These are phyloP conservation scores for Haplographium delicatum DNA, from an alignment of 495 filamentous ascomycete species.

Conservation along the genomic window DNA sequence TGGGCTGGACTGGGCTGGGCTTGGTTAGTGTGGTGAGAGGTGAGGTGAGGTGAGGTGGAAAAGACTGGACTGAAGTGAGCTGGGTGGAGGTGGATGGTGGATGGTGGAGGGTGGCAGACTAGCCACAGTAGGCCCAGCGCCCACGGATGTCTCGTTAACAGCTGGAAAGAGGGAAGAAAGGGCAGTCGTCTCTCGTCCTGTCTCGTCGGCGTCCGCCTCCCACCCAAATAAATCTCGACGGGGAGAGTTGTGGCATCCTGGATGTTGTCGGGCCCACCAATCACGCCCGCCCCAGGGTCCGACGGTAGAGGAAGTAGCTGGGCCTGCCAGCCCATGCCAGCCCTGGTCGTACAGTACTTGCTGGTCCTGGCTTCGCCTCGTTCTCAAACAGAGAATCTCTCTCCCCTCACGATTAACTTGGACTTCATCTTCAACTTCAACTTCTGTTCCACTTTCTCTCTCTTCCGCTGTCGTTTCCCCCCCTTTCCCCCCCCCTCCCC, in stretches of 20 bases:
- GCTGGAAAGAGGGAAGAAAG: too few species aligned
- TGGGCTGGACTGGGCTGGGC: too few species aligned
- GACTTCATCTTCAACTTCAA: neutral
- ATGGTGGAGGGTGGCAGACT: too few species aligned
- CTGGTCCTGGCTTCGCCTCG: slow-evolving; percentile 8
- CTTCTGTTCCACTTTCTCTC: neutral
- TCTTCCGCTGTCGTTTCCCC: neutral
- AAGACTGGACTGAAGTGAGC: too few species aligned
- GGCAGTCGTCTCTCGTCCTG: too few species aligned
- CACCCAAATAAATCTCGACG: too few species aligned
- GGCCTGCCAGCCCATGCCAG: neutral
- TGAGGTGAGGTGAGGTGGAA: too few species aligned
- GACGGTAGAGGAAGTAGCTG: too few species aligned
- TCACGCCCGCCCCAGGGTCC: neutral
- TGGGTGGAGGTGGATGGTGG: too few species aligned
- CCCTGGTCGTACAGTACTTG: too few species aligned
- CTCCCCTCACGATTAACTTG: neutral
- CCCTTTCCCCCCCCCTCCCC: neutral
- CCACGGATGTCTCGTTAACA: too few species aligned
- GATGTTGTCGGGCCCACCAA: neutral
- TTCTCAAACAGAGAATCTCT: slow-evolving; percentile 8
- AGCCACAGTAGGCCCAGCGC: neutral
- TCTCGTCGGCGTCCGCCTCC: neutral
- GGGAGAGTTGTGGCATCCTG: neutral
- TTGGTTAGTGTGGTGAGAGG: too few species aligned